Conservation (phyloP, 164 flowering plant species). For the Stephania cephalantha region DNA sequence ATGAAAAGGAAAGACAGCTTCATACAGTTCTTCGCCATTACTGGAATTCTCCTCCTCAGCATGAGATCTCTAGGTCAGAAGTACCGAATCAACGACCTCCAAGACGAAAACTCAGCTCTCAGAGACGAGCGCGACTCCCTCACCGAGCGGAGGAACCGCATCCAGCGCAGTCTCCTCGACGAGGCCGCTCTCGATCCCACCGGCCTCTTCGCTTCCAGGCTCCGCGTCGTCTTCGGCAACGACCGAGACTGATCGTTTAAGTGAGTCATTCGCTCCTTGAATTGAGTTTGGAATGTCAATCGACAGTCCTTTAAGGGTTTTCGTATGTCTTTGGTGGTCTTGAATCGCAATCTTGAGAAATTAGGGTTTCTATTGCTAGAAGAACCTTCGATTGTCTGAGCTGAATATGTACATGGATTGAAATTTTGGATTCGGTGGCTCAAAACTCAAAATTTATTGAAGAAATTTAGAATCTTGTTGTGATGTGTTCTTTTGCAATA, state of each 20-base stretch:
- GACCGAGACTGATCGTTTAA: conserved; percentile 11
- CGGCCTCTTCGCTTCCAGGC: conserved; percentile 63
- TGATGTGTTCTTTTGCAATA: no score
- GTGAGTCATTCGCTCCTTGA: background rate
- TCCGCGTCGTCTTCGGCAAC: conserved; percentile 57
- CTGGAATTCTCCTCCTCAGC: conserved; percentile 68
- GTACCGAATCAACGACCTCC: conserved; percentile 63
- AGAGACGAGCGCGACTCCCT: conserved; percentile 54
- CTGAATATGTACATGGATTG: background rate
- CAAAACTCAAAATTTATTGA: no score
- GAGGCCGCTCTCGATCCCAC: conserved; percentile 74
- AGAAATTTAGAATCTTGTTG: no score
- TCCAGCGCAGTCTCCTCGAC: conserved; percentile 53
- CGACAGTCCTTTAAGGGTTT: background rate
- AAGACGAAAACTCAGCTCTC: conserved; percentile 55
- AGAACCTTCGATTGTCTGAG: background rate
- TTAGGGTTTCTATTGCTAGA: background rate
- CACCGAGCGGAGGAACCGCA: conserved; percentile 43
- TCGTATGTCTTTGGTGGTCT: background rate
- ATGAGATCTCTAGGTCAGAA: conserved; percentile 74
- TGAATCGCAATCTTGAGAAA: background rate
- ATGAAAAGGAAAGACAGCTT: conserved; percentile 58
- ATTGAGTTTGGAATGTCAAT: background rate
- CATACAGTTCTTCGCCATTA: conserved; percentile 67
- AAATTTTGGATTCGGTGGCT: background rate